Evolutionary conservation across 495 filamentous ascomycete genomes (phyloP).

Genomic region (Penicillium nucicola): DNA sequence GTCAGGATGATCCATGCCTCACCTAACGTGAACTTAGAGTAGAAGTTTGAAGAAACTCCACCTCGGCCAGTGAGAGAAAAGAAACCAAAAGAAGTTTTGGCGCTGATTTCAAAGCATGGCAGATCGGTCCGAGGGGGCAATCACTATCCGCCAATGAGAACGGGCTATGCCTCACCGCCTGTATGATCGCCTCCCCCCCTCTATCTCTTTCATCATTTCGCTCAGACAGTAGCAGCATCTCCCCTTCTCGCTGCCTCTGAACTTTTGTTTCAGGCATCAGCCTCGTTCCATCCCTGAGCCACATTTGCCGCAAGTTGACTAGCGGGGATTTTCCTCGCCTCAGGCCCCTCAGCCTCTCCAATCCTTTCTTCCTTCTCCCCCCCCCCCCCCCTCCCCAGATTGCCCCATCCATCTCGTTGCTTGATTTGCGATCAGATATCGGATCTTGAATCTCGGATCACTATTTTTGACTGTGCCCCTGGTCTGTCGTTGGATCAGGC

Average conservation of each 20-base stretch:
- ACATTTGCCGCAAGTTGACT: conserved; percentile 6
- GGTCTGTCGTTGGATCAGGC: no score
- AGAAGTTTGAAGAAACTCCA: background rate
- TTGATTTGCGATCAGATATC: background rate
- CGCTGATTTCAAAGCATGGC: conserved; percentile 9
- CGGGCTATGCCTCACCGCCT: background rate
- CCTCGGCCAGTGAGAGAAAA: background rate
- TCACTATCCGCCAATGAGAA: background rate
- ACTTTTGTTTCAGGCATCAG: background rate
- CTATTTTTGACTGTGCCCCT: background rate
- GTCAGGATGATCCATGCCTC: background rate
- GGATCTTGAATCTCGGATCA: background rate
- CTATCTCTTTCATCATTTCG: background rate
- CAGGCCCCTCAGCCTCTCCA: conserved; percentile 6
- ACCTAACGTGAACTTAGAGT: no score
- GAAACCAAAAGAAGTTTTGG: background rate
- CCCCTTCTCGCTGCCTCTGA: background rate
- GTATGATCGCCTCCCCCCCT: background rate
- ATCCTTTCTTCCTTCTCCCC: conserved; percentile 3
- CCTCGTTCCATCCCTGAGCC: conserved; percentile 4
- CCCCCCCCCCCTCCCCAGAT: conserved; percentile 3
- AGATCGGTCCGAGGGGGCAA: background rate
- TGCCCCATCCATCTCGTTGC: background rate
- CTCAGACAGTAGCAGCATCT: background rate
- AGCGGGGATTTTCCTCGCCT: conserved; percentile 5